Evolutionary conservation across 164 flowering plant genomes (phyloP).

Genomic region (Paratinospora sagittata): DNA sequence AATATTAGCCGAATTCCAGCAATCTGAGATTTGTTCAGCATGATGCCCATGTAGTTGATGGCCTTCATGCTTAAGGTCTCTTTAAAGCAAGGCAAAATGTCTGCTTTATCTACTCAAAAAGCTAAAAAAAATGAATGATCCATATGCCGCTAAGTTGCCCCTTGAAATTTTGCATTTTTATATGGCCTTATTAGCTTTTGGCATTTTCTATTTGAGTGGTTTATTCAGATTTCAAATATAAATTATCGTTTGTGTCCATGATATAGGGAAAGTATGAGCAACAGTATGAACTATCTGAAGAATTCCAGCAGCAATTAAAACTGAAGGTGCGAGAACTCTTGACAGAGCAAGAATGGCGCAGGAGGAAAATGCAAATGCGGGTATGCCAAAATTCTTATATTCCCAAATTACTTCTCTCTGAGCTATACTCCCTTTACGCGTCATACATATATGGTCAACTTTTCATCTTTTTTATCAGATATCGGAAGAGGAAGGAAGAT

Average conservation of each 20-base stretch:
- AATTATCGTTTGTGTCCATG: background rate
- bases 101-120: background rate
- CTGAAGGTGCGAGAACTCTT: conserved; percentile 75
- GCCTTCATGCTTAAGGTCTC: too few species aligned
- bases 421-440: too few species aligned
- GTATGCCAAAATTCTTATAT: conserved; percentile 29
- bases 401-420: background rate
- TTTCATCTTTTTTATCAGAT: conserved; percentile 39
- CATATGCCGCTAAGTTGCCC: background rate
- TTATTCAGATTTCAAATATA: background rate
- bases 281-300: conserved; percentile 69
- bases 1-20: too few species aligned
- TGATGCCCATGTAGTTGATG: too few species aligned
- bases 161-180: conserved; percentile 5
- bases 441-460: background rate
- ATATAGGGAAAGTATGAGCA: conserved; percentile 89
- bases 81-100: too few species aligned
- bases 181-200: background rate
- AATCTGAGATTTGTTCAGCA: too few species aligned
- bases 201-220: background rate
- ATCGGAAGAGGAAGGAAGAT: conserved; percentile 95
- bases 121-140: background rate
- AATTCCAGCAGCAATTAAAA: conserved; percentile 76
- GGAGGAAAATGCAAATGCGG: conserved; percentile 98
- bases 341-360: conserved; percentile 97